A percentile compares a stretch with the other conserved stretches of the same genome.
Evolutionary conservation across 192 early-diverging fungal species (phyloP).

Genomic region (Coemansia sp.): DNA sequence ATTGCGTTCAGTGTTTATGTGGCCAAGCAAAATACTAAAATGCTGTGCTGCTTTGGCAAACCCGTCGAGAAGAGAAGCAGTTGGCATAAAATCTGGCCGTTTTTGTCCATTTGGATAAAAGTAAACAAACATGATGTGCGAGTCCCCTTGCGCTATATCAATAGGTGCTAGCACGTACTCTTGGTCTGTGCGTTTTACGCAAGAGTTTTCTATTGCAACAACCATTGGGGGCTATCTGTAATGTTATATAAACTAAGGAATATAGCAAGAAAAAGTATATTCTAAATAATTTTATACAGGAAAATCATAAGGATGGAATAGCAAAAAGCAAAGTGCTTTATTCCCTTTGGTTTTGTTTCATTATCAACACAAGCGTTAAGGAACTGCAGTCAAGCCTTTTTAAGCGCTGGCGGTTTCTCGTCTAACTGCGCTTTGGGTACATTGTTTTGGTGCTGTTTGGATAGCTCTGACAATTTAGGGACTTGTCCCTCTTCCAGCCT

Average conservation of each 20-base stretch:
- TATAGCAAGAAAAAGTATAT: not conserved
- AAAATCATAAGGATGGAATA: too few species aligned
- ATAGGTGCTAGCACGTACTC: conserved; percentile 14
- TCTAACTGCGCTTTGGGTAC: not conserved
- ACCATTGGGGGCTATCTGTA: not conserved
- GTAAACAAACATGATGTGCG: conserved; percentile 28
- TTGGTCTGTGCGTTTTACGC: not conserved
- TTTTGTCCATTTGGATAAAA: conserved; percentile 12
- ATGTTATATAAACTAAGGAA: not conserved
- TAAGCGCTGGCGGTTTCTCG: not conserved
- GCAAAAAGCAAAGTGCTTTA: too few species aligned
- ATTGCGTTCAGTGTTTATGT: not conserved
- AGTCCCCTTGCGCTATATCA: conserved; percentile 16
- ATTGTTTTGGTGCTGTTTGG: not conserved
- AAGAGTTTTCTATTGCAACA: not conserved
- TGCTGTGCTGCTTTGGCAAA: conserved; percentile 2
- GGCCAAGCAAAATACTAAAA: conserved; percentile 19
- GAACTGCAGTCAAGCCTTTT: too few species aligned
- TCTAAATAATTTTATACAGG: too few species aligned
- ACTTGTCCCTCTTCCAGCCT: not conserved
- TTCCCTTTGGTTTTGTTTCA: too few species aligned
- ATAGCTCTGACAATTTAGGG: not conserved
- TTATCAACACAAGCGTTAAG: not conserved
- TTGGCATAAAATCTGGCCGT: conserved; percentile 11
- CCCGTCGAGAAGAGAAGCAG: conserved; percentile 2